Conservation (phyloP, 1,284 basidiomycete species). For the Ceratobasidium sp. region DNA sequence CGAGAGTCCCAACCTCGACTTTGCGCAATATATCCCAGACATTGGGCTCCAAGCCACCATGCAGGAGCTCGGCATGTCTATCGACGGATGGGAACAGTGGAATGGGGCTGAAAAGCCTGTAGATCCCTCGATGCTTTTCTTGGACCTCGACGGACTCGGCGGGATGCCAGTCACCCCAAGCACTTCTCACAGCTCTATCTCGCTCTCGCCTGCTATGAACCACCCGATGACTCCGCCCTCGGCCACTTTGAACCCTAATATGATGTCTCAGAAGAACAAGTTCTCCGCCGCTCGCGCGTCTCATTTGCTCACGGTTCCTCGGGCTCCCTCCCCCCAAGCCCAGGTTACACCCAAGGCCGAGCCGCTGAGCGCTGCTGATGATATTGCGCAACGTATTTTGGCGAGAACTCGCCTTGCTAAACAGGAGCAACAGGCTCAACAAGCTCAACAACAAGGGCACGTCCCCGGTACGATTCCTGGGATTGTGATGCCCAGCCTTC, state of each 20-base stretch:
- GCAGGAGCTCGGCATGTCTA: conserved; percentile 43
- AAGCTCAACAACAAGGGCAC: conserved; percentile 12
- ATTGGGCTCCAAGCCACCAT: conserved; percentile 44
- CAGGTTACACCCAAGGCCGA: conserved; percentile 8
- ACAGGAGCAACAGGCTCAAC: conserved; percentile 5
- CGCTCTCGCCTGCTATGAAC: conserved; percentile 2
- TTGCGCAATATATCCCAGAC: conserved; percentile 39
- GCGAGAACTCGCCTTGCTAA: conserved; percentile 28
- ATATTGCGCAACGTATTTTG: conserved; percentile 41
- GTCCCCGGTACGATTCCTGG: conserved; percentile 29
- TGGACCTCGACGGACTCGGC: conserved; percentile 39
- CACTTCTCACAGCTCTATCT: conserved; percentile 16
- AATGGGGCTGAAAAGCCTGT: conserved; percentile 33
- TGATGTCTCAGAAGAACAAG: conserved; percentile 21
- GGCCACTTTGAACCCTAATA: conserved; percentile 1
- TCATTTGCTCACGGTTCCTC: conserved; percentile 42
- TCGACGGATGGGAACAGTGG: conserved; percentile 45
- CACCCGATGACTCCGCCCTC: conserved; percentile 20
- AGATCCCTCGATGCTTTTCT: conserved; percentile 42
- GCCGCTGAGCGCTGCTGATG: conserved; percentile 40
- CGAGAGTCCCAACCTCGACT: conserved; percentile 42
- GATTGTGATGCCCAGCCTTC: conserved; percentile 41
- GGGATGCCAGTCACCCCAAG: conserved; percentile 21
- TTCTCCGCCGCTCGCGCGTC: conserved; percentile 43
- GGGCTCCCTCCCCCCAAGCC: conserved; percentile 8